These are phyloP conservation scores for Stemphylium beticola DNA, from an alignment of 2,329 filamentous ascomycete genomes.

Conservation along the genomic window DNA sequence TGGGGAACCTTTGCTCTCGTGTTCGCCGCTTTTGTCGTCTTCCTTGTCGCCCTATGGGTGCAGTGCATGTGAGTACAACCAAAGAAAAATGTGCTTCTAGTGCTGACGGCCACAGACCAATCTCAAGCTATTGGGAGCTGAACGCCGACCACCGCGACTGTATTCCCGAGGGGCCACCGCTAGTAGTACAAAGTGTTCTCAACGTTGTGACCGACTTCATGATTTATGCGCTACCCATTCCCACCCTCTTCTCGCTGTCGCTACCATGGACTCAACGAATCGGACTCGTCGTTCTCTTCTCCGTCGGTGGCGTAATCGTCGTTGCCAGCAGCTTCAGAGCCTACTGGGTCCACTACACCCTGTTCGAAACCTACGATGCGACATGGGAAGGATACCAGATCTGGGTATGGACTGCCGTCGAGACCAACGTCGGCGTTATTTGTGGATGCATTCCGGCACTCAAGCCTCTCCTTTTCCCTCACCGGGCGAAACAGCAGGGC, in stretches of 20 bases:
- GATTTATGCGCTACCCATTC: constrained; percentile 55
- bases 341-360: constrained; percentile 55
- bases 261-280: constrained; percentile 54
- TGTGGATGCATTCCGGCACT: constrained; percentile 55
- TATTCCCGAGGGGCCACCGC: constrained; percentile 54
- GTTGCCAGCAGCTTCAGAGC: constrained; percentile 55
- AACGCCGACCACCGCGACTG: constrained; percentile 48
- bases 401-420: constrained; percentile 53
- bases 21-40: constrained; percentile 43
- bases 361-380: constrained; percentile 54
- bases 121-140: constrained; percentile 54
- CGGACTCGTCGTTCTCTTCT: constrained; percentile 52
- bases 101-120: constrained; percentile 48
- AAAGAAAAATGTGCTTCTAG: neutral
- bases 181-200: constrained; percentile 51
- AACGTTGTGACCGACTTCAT: constrained; percentile 56
- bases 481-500: constrained; percentile 37
- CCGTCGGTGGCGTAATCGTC: constrained; percentile 54
- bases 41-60: constrained; percentile 47
- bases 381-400: constrained; percentile 55
- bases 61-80: constrained; percentile 44
- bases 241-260: constrained; percentile 53
- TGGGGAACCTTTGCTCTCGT: constrained; percentile 46
- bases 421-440: constrained; percentile 53
- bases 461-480: constrained; percentile 49